phyloP scores from a whole-genome alignment of 1,284 basidiomycete genomes.

The Sporisorium scitamineum region DNA sequence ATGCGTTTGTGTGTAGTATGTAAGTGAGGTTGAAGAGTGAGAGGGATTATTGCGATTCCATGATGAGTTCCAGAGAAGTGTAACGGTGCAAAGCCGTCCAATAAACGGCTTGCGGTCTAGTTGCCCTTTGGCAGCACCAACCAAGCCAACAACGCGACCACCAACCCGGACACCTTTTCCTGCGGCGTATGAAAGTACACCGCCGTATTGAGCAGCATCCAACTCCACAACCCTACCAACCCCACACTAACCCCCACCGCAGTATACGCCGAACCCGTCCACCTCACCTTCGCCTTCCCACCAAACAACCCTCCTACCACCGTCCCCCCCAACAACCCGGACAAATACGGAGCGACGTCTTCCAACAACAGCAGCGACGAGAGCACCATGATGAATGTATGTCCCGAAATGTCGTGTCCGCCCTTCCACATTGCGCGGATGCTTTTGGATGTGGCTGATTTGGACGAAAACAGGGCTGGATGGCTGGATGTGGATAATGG shows the following conservation, averaged over 20 bases:
- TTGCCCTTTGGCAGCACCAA: conserved; percentile 53
- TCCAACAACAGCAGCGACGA: conserved; percentile 83
- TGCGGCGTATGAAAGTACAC: conserved; percentile 89
- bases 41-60: neutral
- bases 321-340: neutral
- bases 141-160: conserved; percentile 58
- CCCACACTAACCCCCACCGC: conserved; percentile 68
- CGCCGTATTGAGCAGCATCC: conserved; percentile 83
- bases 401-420: conserved; percentile 94
- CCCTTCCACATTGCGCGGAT: conserved; percentile 72
- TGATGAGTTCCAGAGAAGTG: neutral
- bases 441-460: conserved; percentile 4
- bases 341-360: conserved; percentile 74
- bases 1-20: neutral
- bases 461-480: conserved; percentile 30
- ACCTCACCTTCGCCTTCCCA: neutral
- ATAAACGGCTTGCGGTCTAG: no score
- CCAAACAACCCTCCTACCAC: neutral
- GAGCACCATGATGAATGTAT: conserved; percentile 90
- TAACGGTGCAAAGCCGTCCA: no score
- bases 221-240: conserved; percentile 79
- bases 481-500: conserved; percentile 35
- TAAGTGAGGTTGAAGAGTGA: neutral
- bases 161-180: conserved; percentile 86
- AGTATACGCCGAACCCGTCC: conserved; percentile 23